A percentile compares a stretch with the other conserved stretches of the same genome.
Evolutionary conservation across 2,329 filamentous ascomycete species (phyloP).

Genomic region (Pseudocercospora crystallina): DNA sequence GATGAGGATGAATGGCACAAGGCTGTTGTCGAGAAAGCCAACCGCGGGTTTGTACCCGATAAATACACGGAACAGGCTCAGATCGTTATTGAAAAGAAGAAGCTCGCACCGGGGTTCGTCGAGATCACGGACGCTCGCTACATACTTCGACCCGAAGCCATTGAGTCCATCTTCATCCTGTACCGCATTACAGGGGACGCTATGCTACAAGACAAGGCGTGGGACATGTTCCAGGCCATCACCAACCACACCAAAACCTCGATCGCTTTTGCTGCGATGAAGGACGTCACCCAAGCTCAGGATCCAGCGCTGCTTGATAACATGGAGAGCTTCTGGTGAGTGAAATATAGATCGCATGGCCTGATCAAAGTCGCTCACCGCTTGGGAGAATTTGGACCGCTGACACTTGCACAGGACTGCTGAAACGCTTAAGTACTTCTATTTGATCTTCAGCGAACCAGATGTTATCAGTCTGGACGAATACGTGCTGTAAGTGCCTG

Average conservation of each 20-base stretch:
- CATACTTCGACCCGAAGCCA: conserved; percentile 74
- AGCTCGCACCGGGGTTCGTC: conserved; percentile 57
- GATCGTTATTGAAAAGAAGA: conserved; percentile 42
- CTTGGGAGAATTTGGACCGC: not conserved
- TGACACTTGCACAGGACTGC: conserved; percentile 44
- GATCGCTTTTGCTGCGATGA: conserved; percentile 65
- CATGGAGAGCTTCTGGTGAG: conserved; percentile 71
- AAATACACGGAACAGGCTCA: conserved; percentile 16
- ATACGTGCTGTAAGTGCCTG: conserved; percentile 39
- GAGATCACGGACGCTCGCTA: conserved; percentile 59
- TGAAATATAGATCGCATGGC: not conserved
- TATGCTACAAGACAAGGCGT: conserved; percentile 67
- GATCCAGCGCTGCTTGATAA: conserved; percentile 50
- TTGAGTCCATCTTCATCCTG: conserved; percentile 78
- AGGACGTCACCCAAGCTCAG: conserved; percentile 59
- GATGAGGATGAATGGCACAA: conserved; percentile 47
- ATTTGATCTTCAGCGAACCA: conserved; percentile 61
- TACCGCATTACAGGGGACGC: conserved; percentile 70
- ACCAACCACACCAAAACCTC: conserved; percentile 60
- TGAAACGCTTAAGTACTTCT: conserved; percentile 68
- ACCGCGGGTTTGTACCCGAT: conserved; percentile 13
- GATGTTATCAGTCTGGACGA: conserved; percentile 59
- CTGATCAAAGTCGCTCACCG: not conserved
- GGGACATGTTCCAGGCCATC: conserved; percentile 71
- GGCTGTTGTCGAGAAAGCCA: conserved; percentile 37